phyloP scores from a whole-genome alignment of 345 rosid species.

The Citrus maxima region DNA sequence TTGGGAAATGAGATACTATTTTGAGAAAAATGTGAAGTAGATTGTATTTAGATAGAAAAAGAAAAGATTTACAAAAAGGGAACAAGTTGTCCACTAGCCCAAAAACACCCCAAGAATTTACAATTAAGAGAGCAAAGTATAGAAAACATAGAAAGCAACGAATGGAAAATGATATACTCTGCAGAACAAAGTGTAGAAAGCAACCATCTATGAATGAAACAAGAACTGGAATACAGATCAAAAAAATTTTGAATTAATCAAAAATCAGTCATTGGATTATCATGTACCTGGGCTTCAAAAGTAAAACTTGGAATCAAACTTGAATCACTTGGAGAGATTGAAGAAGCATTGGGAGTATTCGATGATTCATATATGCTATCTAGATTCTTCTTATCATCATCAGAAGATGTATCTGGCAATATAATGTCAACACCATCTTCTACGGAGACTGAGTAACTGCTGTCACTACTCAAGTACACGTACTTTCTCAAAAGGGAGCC shows the following conservation, averaged over 20 bases:
- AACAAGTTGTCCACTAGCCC: too few relatives aligned
- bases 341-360: conserved; percentile 34
- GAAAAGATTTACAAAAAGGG: too few relatives aligned
- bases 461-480: conserved; percentile 83
- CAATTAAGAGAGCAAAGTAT: not conserved
- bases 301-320: conserved; percentile 58
- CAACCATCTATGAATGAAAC: not conserved
- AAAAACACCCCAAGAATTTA: too few relatives aligned
- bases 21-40: too few relatives aligned
- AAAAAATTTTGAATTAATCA: not conserved
- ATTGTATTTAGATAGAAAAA: too few relatives aligned
- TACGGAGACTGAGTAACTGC: conserved; percentile 75
- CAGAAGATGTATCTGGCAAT: conserved; percentile 50
- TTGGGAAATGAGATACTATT: not conserved
- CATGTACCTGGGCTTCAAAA: conserved; percentile 85
- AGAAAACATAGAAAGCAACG: too few relatives aligned
- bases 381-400: conserved; percentile 38
- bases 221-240: not conserved
- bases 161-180: not conserved
- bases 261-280: not conserved
- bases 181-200: not conserved
- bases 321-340: conserved; percentile 36
- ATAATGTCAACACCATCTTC: conserved; percentile 88
- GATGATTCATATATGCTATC: conserved; percentile 37
- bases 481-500: conserved; percentile 80